Base-by-base conservation (phyloP, 495 filamentous ascomycete species). In the Tuber indicum region DNA sequence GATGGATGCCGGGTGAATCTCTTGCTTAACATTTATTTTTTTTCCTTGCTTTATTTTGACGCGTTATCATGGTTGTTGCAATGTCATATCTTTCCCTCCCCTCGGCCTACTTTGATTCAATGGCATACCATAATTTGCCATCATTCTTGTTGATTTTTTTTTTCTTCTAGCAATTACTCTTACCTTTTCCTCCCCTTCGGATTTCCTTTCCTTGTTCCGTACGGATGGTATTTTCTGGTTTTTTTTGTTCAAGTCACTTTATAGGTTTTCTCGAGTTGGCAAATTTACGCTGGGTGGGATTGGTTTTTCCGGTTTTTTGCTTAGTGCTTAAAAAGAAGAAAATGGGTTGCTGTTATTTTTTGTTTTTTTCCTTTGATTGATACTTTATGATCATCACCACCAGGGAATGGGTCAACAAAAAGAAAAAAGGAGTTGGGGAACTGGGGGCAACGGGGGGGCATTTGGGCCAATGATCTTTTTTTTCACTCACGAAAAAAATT, bases 61-160 rank as follows among this genome's bases (percentile, higher is more conserved):
- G 44, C 47, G 42, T 36, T 75, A 23, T 32, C 32, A 47, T 76
- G 45, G 17, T 19, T 70, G 47, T 77, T 74, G 71, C 71, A 76
- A 71, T 52, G 72, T 74, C 74, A 75, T 78, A 52, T 71, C 42
- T 79, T 41, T 79, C 45, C 72, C 44, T 74, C 75, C 80, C 75
- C 77, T 80, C 74, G 66, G 72, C 81, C 78, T 70, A 81, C 71
- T 81, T 77, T 83, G 78, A 75, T 81, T 80, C 73, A 75, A 73
- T 71, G 79, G 71, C 71, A 82, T 52, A 72, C 76, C 79, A 72
- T 77, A 76, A 75, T 74, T 79, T 52, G 71, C 72, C 73, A 75
- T 83, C 78, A 71, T 75, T 82, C 77, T 79, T 83, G 73, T 82
- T 77, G 75, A 77, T 83, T 77, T 73, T 80, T 82, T 82, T 75